A percentile compares a stretch with the other conserved stretches of the same genome.
phyloP scores from a whole-genome alignment of 2,329 filamentous ascomycete species.

The Scedosporium boydii region DNA sequence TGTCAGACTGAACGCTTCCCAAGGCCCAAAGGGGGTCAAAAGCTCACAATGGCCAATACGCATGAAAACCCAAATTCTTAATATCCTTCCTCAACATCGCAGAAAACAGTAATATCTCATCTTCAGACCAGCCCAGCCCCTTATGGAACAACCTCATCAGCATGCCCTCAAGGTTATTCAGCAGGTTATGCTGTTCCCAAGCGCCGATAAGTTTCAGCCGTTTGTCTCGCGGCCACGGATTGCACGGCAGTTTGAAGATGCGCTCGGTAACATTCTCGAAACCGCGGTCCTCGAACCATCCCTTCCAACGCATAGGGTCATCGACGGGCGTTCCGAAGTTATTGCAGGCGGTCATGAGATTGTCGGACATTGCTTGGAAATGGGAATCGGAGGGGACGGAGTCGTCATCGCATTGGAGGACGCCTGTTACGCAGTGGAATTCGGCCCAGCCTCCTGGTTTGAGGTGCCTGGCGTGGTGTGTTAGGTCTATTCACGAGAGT shows the following conservation, averaged over 20 bases:
- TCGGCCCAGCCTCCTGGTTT: conserved; percentile 44
- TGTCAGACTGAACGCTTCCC: no score
- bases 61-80: conserved; percentile 23
- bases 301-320: conserved; percentile 15
- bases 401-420: conserved; percentile 20
- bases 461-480: conserved; percentile 27
- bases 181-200: conserved; percentile 26
- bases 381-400: conserved; percentile 17
- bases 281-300: conserved; percentile 16
- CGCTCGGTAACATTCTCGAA: conserved; percentile 16
- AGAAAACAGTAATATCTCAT: conserved; percentile 24
- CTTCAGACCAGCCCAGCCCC: conserved; percentile 23
- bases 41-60: conserved; percentile 29
- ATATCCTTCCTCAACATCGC: conserved; percentile 23
- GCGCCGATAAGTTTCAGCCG: conserved; percentile 35
- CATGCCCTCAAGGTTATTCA: conserved; percentile 23
- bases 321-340: conserved; percentile 21
- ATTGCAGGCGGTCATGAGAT: conserved; percentile 18
- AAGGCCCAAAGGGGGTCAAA: no score
- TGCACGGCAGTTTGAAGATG: conserved; percentile 25
- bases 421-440: conserved; percentile 29
- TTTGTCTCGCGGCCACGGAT: conserved; percentile 33
- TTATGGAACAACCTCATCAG: conserved; percentile 29
- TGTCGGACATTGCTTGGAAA: conserved; percentile 16
- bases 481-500: conserved; percentile 13